Percentiles rank a stretch among this genome's conserved stretches.
Conservation (phyloP, 257 asterid species). For the Lycium barbarum region DNA sequence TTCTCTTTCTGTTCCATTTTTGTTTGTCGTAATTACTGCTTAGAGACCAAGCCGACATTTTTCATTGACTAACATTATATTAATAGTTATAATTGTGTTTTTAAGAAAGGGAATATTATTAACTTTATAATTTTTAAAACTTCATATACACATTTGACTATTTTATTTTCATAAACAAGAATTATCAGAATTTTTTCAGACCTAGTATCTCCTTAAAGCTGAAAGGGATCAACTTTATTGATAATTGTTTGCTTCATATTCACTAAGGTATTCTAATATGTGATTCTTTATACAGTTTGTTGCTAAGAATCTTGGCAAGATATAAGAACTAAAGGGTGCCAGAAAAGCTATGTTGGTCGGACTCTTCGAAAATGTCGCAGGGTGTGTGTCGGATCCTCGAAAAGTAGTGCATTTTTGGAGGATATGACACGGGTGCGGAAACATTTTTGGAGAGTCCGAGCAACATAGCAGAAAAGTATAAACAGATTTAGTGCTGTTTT, state of each 20-base stretch:
- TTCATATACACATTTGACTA: not conserved
- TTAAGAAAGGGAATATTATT: not conserved
- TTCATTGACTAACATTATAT: slow-evolving; percentile 1
- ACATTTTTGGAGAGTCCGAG: too few species aligned
- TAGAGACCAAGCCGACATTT: not conserved
- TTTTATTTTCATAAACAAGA: not conserved
- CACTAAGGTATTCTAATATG: not conserved
- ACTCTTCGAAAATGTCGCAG: too few species aligned
- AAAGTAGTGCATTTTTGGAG: too few species aligned
- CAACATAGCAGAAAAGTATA: not conserved
- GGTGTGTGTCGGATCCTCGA: too few species aligned
- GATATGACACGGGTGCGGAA: too few species aligned
- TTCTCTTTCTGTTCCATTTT: not conserved
- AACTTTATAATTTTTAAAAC: not conserved
- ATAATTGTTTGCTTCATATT: not conserved
- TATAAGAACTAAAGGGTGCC: not conserved
- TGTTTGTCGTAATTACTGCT: not conserved
- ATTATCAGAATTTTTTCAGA: not conserved
- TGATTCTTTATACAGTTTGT: not conserved
- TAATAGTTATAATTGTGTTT: not conserved
- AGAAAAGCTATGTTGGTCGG: not conserved
- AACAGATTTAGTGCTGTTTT: not conserved
- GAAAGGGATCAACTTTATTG: not conserved
- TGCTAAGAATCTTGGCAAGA: slow-evolving; percentile 15
- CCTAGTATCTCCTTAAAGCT: not conserved